Conservation (phyloP, 345 rosid genomes). For the Citrus trifoliata region DNA sequence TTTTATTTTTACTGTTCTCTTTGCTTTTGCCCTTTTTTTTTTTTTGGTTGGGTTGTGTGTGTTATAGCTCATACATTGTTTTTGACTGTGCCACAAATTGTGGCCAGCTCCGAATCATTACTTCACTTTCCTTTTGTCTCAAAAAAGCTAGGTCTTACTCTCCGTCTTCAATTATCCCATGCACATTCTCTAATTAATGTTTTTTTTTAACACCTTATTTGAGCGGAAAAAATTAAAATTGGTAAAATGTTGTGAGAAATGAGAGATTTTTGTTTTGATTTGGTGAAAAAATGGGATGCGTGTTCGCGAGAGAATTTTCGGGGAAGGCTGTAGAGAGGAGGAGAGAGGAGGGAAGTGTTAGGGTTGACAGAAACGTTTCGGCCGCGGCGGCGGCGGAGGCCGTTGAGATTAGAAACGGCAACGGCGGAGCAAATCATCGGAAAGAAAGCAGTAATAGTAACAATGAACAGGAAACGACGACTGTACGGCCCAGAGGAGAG, state of each 20-base stretch:
- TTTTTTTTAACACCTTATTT: neutral
- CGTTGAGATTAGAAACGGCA: conserved; percentile 40
- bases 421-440: conserved; percentile 21
- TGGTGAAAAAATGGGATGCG: conserved; percentile 68
- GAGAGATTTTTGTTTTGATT: conserved; percentile 19
- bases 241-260: conserved; percentile 31
- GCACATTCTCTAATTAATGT: conserved; percentile 14
- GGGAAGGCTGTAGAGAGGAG: conserved; percentile 39
- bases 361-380: conserved; percentile 30
- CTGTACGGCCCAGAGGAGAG: conserved; percentile 22
- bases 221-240: conserved; percentile 10
- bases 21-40: conserved; percentile 3
- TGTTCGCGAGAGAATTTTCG: conserved; percentile 53
- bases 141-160: conserved; percentile 18
- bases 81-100: conserved; percentile 24
- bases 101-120: conserved; percentile 48
- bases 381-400: conserved; percentile 35
- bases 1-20: conserved; percentile 19
- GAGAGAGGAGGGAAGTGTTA: conserved; percentile 27
- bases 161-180: conserved; percentile 1
- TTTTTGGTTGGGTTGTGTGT: neutral
- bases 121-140: conserved; percentile 32
- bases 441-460: conserved; percentile 7
- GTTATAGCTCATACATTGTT: conserved; percentile 15
- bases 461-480: conserved; percentile 24